These are phyloP conservation scores for Mortierella sp. DNA, from an alignment of 371 early-diverging fungal genomes.

Conservation along the genomic window DNA sequence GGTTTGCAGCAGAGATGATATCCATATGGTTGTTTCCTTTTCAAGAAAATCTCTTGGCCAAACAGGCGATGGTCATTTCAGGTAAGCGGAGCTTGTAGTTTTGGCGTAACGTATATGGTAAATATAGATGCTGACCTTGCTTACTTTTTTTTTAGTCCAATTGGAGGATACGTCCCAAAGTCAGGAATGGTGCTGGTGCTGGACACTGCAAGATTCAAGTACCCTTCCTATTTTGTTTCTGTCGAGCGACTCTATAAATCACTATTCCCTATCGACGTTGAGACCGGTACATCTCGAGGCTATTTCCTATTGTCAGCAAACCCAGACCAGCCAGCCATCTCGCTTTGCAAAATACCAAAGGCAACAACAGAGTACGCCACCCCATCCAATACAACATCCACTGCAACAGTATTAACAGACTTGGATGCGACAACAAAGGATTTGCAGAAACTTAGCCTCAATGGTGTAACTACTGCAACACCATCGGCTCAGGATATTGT, in stretches of 20 bases:
- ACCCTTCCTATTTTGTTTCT: slow-evolving; percentile 85
- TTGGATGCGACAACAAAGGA: slow-evolving; percentile 20
- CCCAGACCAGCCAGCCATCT: slow-evolving; percentile 51
- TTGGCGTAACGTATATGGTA: neutral
- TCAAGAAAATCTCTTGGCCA: slow-evolving; percentile 84
- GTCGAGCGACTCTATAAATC: slow-evolving; percentile 82
- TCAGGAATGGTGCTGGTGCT: slow-evolving; percentile 81
- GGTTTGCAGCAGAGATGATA: slow-evolving; percentile 76
- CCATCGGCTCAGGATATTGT: slow-evolving; percentile 24
- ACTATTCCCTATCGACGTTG: slow-evolving; percentile 83
- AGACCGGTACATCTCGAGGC: slow-evolving; percentile 86
- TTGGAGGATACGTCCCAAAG: slow-evolving; percentile 77
- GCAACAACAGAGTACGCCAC: neutral
- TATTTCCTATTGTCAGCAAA: slow-evolving; percentile 79
- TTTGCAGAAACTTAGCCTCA: slow-evolving; percentile 13
- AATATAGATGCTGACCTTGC: no score
- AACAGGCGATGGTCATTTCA: slow-evolving; percentile 81
- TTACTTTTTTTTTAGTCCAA: slow-evolving; percentile 62
- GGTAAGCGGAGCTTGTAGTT: slow-evolving; percentile 15
- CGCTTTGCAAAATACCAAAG: slow-evolving; percentile 54
- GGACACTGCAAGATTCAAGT: slow-evolving; percentile 90
- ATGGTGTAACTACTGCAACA: neutral
- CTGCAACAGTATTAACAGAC: neutral
- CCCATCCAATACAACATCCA: neutral
- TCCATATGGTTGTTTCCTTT: slow-evolving; percentile 71